Conservation (phyloP, 495 filamentous ascomycete species). For the Usnea hakonensis region DNA sequence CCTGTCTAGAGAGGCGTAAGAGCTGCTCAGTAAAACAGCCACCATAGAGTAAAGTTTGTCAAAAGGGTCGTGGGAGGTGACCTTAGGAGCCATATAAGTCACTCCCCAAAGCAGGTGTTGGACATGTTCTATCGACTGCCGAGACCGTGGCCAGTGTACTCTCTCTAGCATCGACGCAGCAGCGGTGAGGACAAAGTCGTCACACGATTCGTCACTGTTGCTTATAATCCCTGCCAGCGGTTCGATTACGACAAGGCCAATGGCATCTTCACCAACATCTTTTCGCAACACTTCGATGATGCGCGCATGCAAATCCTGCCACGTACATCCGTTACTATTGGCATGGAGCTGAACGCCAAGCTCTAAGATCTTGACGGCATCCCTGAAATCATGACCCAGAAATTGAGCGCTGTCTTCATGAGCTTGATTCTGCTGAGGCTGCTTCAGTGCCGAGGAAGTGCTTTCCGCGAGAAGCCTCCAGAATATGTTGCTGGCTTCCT, state of each 20-base stretch:
- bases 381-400: slow-evolving; percentile 51
- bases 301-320: slow-evolving; percentile 53
- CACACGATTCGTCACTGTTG: slow-evolving; percentile 15
- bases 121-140: slow-evolving; percentile 51
- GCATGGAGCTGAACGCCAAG: slow-evolving; percentile 44
- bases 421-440: background rate
- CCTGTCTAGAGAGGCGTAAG: slow-evolving; percentile 34
- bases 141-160: slow-evolving; percentile 24
- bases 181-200: slow-evolving; percentile 19
- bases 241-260: slow-evolving; percentile 57
- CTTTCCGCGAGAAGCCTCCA: slow-evolving; percentile 36
- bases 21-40: slow-evolving; percentile 34
- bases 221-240: slow-evolving; percentile 53
- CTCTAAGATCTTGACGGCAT: slow-evolving; percentile 58
- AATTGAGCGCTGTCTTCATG: slow-evolving; percentile 12
- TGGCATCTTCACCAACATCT: slow-evolving; percentile 58
- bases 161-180: slow-evolving; percentile 25
- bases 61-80: slow-evolving; percentile 49
- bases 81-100: slow-evolving; percentile 34
- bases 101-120: slow-evolving; percentile 54
- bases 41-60: slow-evolving; percentile 52
- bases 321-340: slow-evolving; percentile 37
- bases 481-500: slow-evolving; percentile 16
- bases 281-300: slow-evolving; percentile 50
- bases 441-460: slow-evolving; percentile 24